phyloP scores from a whole-genome alignment of 805 yeast genomes.

The Brettanomyces bruxellensis region DNA sequence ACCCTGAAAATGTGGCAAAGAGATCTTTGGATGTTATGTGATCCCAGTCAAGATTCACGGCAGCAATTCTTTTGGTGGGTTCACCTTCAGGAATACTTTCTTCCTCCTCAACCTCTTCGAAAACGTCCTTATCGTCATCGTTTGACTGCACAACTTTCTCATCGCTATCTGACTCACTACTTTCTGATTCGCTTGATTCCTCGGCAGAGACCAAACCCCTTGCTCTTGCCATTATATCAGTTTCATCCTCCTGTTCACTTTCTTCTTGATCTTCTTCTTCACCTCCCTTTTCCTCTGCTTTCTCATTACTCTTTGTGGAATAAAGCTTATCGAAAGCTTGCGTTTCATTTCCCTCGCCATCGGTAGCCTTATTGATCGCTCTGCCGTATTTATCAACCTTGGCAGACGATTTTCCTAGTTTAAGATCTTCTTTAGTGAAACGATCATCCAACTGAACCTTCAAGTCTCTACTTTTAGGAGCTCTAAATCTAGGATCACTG shows the following conservation, averaged over 20 bases:
- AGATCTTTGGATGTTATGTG: constrained; percentile 80
- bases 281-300: constrained; percentile 6
- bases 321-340: constrained; percentile 16
- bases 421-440: constrained; percentile 59
- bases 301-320: constrained; percentile 6
- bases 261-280: constrained; percentile 16
- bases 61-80: constrained; percentile 75
- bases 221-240: constrained; percentile 32
- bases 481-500: constrained; percentile 80
- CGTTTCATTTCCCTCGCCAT: constrained; percentile 24
- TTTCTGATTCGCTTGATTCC: constrained; percentile 29
- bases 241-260: constrained; percentile 25
- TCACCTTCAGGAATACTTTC: constrained; percentile 82
- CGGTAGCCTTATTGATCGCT: constrained; percentile 32
- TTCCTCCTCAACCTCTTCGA: constrained; percentile 36
- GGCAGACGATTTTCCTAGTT: constrained; percentile 49
- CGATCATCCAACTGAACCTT: constrained; percentile 80
- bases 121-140: constrained; percentile 24
- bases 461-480: constrained; percentile 59
- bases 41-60: constrained; percentile 97
- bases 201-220: constrained; percentile 47
- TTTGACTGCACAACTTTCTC: constrained; percentile 36
- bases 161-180: constrained; percentile 31
- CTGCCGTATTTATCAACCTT: constrained; percentile 86
- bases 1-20: constrained; percentile 81